Evolutionary conservation across 257 asterid genomes (phyloP), one percentile per base, ranked within the genome.

Genomic region (Ehretia macrophylla): DNA sequence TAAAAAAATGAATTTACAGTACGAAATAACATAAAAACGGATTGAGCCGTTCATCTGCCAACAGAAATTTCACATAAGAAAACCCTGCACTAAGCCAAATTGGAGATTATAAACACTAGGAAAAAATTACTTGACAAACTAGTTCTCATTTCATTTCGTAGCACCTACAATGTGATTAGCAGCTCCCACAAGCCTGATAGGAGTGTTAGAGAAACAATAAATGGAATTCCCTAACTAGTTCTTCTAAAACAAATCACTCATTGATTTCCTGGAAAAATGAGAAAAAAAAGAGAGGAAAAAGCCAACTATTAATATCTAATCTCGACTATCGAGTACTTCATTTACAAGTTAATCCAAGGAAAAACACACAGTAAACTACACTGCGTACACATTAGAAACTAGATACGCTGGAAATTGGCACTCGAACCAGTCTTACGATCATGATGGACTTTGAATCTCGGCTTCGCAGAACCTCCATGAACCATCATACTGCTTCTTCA

Each of bases 391-490:
- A 37, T 32, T 3, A 55, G 42, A 64, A 58, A 59, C 56, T 32
- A 51, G 48, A 46, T 45, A 18, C 13, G 56, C 48, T 21, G 39
- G 64, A 42, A 59, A 39, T 60, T 12, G 47, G 32, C 27, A 12
- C 9, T 64, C 27, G 14, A 27, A 50, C 68, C 51, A 51, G 51
- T 50, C 46, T 72, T 17, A 42, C 17, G 19, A 50, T 72, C 85
- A 82, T 1, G 73, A 65, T 14, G 85, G 77, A 59, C 81, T 75
- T 66, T 69, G 82, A 71, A 93, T 79, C 65, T 82, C 84, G 56
- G 79, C 82, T 77, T 87, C 83, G 37, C 72, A 81, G 74, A 93
- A 89, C 77, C 80, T 89, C 97, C 99, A 93, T 5, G 92, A 82
- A 54, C 95, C 96, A 60, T 85, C 94, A 8, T 69, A 81, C 55